phyloP scores from a whole-genome alignment of 2,329 filamentous ascomycete species.

The Hypoxylon sp. region DNA sequence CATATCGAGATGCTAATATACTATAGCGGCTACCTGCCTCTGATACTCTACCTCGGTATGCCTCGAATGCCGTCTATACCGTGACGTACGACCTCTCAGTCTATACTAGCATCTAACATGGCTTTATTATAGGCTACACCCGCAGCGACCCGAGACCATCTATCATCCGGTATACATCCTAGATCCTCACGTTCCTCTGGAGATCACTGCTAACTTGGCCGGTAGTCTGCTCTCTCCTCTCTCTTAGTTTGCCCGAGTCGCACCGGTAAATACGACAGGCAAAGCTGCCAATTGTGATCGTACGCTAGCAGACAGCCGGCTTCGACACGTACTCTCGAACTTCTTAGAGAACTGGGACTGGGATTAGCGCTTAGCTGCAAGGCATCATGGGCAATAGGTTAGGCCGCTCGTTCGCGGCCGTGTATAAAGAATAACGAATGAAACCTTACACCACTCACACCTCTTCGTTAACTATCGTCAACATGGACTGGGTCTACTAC shows the following conservation, averaged over 20 bases:
- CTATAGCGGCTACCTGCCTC: conserved; percentile 86
- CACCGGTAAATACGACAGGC: conserved; percentile 4
- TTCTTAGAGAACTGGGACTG: conserved; percentile 16
- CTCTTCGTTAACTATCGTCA: background rate
- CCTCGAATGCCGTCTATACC: conserved; percentile 19
- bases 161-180: conserved; percentile 59
- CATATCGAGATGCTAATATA: conserved; percentile 47
- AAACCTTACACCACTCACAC: conserved; percentile 35
- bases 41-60: conserved; percentile 95
- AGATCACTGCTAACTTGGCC: conserved; percentile 35
- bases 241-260: conserved; percentile 53
- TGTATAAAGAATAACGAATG: conserved; percentile 43
- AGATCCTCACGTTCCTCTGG: background rate
- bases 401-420: conserved; percentile 9
- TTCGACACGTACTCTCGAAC: conserved; percentile 6
- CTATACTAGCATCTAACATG: conserved; percentile 22
- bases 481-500: background rate
- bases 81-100: background rate
- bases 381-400: conserved; percentile 9
- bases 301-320: conserved; percentile 11
- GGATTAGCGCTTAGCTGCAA: conserved; percentile 21
- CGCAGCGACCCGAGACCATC: conserved; percentile 91
- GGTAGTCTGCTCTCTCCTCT: conserved; percentile 69
- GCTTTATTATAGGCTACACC: conserved; percentile 74
- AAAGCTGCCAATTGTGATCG: conserved; percentile 15